A percentile compares a stretch with the other conserved stretches of the same genome.
Conservation (phyloP, 2,329 filamentous ascomycete genomes). For the Epichloe typhina region DNA sequence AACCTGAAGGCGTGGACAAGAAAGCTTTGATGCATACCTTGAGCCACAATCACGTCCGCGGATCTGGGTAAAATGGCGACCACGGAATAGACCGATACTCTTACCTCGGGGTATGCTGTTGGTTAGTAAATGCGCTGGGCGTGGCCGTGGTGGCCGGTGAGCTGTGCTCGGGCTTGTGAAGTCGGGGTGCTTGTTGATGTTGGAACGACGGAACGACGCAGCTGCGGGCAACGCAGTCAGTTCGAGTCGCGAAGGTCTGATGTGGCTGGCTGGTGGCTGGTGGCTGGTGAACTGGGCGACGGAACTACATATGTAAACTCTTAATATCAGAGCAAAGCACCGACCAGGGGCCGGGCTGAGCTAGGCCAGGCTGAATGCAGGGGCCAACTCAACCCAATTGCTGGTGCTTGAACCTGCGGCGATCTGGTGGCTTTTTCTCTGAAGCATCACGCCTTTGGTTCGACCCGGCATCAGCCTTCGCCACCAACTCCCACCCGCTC, state of each 20-base stretch:
- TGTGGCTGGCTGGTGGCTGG: too few species aligned
- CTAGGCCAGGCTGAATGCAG: too few species aligned
- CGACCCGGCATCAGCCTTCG: neutral
- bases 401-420: too few species aligned
- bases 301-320: neutral
- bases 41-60: neutral
- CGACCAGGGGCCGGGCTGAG: too few species aligned
- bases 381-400: too few species aligned
- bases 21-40: neutral
- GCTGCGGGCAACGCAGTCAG: neutral
- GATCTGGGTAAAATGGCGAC: neutral
- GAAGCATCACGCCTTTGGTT: constrained; percentile 1
- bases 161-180: constrained; percentile 7
- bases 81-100: neutral
- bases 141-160: constrained; percentile 19
- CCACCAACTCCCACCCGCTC: neutral
- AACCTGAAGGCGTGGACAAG: neutral
- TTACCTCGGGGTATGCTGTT: constrained; percentile 8
- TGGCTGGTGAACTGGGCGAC: constrained; percentile 3
- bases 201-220: constrained; percentile 1
- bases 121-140: constrained; percentile 17
- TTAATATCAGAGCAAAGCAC: too few species aligned
- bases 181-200: constrained; percentile 19
- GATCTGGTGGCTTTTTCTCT: too few species aligned
- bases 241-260: neutral